Conservation (phyloP, 2,329 filamentous ascomycete genomes). For the Aciculosporium take region DNA sequence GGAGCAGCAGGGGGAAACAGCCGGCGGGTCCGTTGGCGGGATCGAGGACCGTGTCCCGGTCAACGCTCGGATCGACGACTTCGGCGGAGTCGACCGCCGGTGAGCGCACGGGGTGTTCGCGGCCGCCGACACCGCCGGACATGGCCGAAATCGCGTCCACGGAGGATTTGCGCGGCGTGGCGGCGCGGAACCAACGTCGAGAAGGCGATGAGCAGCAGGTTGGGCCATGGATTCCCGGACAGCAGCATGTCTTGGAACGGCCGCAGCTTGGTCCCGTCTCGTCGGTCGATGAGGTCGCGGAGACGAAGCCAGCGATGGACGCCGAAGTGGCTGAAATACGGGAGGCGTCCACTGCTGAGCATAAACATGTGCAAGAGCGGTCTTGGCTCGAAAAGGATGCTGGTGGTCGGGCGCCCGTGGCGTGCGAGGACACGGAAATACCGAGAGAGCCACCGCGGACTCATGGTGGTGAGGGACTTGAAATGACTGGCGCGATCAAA, state of each 20-base stretch:
- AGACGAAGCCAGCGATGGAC: constrained; percentile 13
- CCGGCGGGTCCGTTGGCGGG: constrained; percentile 21
- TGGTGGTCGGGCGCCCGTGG: not conserved
- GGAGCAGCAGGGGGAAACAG: constrained; percentile 45
- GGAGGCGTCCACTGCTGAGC: too few species aligned
- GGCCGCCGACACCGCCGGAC: constrained; percentile 23
- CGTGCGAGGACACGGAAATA: not conserved
- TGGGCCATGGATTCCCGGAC: constrained; percentile 37
- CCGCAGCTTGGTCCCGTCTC: constrained; percentile 23
- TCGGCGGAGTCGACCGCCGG: constrained; percentile 19
- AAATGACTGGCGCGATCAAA: not conserved
- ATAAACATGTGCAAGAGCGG: too few species aligned
- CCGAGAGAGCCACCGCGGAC: not conserved
- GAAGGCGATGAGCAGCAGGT: constrained; percentile 40
- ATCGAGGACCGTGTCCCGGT: constrained; percentile 42
- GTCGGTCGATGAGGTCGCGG: constrained; percentile 5
- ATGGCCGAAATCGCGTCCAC: constrained; percentile 29
- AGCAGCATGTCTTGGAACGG: constrained; percentile 33
- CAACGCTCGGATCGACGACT: constrained; percentile 35
- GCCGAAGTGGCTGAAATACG: constrained; percentile 19
- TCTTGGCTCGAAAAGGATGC: not conserved
- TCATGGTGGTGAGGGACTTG: not conserved
- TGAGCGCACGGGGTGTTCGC: constrained; percentile 14
- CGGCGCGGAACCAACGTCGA: constrained; percentile 33
- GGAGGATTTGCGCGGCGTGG: constrained; percentile 38